These are phyloP conservation scores for Dryas octopetala DNA, from an alignment of 306 rosid genomes.

Conservation along the genomic window DNA sequence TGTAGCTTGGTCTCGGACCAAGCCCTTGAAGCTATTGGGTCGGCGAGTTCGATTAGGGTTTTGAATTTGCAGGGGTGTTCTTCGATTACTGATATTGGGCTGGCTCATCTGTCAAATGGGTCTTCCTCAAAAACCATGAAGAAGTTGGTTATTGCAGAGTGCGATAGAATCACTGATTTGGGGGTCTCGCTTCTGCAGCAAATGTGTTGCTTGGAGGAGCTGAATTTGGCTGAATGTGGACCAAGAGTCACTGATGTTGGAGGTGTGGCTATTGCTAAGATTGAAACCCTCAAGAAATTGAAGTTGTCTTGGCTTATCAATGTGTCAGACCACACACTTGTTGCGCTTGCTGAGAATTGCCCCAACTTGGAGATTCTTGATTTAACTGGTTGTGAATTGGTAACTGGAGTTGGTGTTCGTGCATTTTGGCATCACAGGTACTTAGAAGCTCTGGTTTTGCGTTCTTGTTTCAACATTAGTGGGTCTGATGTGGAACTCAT, in stretches of 20 bases:
- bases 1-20: conserved; percentile 18
- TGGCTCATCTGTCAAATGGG: conserved; percentile 22
- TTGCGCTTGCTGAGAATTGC: conserved; percentile 28
- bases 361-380: conserved; percentile 7
- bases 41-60: neutral
- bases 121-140: conserved; percentile 24
- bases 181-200: conserved; percentile 24
- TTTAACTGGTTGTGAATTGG: neutral
- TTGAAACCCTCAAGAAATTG: conserved; percentile 19
- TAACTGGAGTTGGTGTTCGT: neutral
- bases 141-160: conserved; percentile 20
- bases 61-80: conserved; percentile 33
- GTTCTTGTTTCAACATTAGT: neutral
- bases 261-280: conserved; percentile 19
- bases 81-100: conserved; percentile 27
- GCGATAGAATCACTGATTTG: conserved; percentile 29
- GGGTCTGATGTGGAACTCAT: conserved; percentile 4
- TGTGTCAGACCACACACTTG: conserved; percentile 25
- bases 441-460: neutral
- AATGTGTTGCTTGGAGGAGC: conserved; percentile 28
- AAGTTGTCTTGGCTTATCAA: conserved; percentile 26
- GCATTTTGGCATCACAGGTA: neutral
- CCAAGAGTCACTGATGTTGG: conserved; percentile 33
- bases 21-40: conserved; percentile 28
- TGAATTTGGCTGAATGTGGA: conserved; percentile 36